Evolutionary conservation across 225 moss, liverwort and hornwort species (phyloP), one percentile per base, ranked within the genome.

Genomic region (Sphagnum tenellum): DNA sequence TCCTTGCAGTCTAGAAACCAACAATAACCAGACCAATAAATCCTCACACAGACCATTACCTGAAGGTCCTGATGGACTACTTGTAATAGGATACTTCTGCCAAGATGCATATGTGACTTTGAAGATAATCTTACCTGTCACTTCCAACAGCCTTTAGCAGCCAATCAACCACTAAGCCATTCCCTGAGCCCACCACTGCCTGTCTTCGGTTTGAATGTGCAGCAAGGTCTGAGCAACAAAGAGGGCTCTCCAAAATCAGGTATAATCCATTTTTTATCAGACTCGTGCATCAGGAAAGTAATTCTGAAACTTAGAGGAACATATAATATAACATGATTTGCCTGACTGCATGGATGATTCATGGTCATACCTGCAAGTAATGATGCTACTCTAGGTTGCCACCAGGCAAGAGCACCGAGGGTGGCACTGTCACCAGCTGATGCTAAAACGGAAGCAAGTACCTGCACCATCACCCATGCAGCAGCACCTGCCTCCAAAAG

Each of bases 141-240:
- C 73, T 79, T 9, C 85, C 90, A 76, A 91, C 87, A 49, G 90
- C 80, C 76, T 84, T 89, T 12, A 93, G 76, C 55, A 98, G 68
- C 98, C 98, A 98, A 74, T 98, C 98, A 68, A 93, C 69, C 65
- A 91, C 90, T 71, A 77, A 67, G 67, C 98, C 98, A 76, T 87
- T 83, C 55, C 89, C 98, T 72, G 90, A 81, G 61, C 89, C 93
- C 58, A 89, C 90, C 46, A 98, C 84, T 57, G 98, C 89, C 70
- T 81, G 93, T 64, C 98, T 87, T 60, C 98, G 89, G 65, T 74
- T 73, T 63, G 89, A 89, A 64, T 98, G 93, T 50, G 90, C 90
- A 65, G 89, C 89, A 76, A 98, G 74, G 82, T 98, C 98, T 85
- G 72, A 61, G 48, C 44, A 48, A 67, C 55, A 48, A 72, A 29